phyloP scores from a whole-genome alignment of 768 basidiomycete species.

The Leucosporidium creatinivorum region DNA sequence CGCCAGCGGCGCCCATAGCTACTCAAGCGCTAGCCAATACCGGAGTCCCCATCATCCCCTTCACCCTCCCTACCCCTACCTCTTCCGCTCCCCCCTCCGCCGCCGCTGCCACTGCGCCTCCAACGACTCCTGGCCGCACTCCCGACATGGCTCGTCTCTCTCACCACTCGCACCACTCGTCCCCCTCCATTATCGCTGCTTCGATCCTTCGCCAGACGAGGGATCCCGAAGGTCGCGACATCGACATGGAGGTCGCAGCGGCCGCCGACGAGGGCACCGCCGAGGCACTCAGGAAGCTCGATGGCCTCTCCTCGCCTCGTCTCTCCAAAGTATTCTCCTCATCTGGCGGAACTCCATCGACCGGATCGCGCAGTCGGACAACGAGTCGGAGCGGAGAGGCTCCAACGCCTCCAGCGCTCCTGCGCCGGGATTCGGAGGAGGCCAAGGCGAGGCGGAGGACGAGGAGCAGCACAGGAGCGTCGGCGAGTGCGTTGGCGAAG shows the following conservation, averaged over 20 bases:
- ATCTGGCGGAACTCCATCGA: not conserved
- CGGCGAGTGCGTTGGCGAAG: not conserved
- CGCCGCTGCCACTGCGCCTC: not conserved
- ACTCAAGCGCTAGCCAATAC: not conserved
- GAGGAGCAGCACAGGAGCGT: slow-evolving; percentile 20
- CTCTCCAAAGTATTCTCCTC: slow-evolving; percentile 15
- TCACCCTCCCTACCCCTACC: not conserved
- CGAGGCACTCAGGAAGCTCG: slow-evolving; percentile 84
- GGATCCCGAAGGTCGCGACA: slow-evolving; percentile 16
- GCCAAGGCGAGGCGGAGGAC: slow-evolving; percentile 8
- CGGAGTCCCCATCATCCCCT: not conserved
- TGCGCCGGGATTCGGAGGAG: slow-evolving; percentile 11
- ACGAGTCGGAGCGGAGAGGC: slow-evolving; percentile 8
- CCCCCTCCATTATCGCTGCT: slow-evolving; percentile 28
- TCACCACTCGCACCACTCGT: slow-evolving; percentile 29
- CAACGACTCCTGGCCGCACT: slow-evolving; percentile 13
- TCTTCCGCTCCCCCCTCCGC: not conserved
- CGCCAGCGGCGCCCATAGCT: slow-evolving; percentile 15
- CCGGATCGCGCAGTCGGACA: slow-evolving; percentile 1
- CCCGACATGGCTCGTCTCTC: slow-evolving; percentile 20
- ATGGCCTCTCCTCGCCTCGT: slow-evolving; percentile 53
- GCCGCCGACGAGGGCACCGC: slow-evolving; percentile 50
- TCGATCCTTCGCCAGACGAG: slow-evolving; percentile 28
- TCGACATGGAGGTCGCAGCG: slow-evolving; percentile 26
- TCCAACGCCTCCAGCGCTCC: not conserved